phyloP scores from a whole-genome alignment of 495 filamentous ascomycete genomes.

The Saxophila tyrrhenica region DNA sequence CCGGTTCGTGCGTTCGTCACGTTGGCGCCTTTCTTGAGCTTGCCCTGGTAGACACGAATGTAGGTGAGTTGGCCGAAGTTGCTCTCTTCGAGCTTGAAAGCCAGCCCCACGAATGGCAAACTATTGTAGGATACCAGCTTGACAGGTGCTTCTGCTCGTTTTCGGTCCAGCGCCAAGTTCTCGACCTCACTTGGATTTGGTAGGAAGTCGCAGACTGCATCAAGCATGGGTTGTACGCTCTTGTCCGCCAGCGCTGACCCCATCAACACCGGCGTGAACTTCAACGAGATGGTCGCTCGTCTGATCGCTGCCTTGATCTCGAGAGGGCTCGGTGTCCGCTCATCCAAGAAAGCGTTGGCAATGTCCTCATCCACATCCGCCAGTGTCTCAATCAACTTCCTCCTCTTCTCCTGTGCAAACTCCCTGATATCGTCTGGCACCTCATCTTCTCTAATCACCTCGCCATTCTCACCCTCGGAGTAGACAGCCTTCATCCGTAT shows the following conservation, averaged over 20 bases:
- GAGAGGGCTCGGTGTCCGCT: constrained; percentile 57
- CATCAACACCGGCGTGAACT: constrained; percentile 95
- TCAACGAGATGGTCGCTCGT: constrained; percentile 70
- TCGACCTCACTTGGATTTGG: constrained; percentile 86
- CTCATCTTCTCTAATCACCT: constrained; percentile 59
- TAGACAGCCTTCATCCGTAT: constrained; percentile 88
- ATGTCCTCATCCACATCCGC: constrained; percentile 98
- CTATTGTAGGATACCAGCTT: constrained; percentile 86
- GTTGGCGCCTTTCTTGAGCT: constrained; percentile 72
- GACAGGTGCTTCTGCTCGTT: constrained; percentile 64
- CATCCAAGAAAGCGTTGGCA: constrained; percentile 89
- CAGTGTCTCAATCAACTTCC: constrained; percentile 82
- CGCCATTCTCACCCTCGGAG: constrained; percentile 73
- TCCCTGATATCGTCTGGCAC: constrained; percentile 67
- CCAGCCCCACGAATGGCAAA: constrained; percentile 85
- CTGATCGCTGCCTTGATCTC: constrained; percentile 90
- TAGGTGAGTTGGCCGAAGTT: constrained; percentile 98
- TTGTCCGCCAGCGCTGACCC: constrained; percentile 93
- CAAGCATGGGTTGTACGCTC: constrained; percentile 90
- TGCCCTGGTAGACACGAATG: constrained; percentile 95
- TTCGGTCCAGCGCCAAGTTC: constrained; percentile 78
- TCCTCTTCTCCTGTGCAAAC: constrained; percentile 65
- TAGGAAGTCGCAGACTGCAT: constrained; percentile 91
- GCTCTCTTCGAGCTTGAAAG: constrained; percentile 98
- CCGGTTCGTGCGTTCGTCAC: constrained; percentile 87